Base-by-base conservation (phyloP, 2,329 filamentous ascomycete genomes). In the Fusarium sp. region DNA sequence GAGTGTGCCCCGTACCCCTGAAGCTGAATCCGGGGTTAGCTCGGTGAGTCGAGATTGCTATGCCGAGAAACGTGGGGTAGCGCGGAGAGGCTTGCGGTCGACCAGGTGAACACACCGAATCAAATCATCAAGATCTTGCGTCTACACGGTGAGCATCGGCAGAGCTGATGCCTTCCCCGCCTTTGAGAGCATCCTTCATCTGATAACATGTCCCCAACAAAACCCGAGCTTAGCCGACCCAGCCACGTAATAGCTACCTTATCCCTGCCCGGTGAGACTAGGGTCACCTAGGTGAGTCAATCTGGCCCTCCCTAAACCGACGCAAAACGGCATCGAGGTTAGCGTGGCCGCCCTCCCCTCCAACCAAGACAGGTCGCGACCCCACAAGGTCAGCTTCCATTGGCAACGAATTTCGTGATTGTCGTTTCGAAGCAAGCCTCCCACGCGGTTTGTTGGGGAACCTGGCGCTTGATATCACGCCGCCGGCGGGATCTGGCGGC, bases 201-300 rank as follows among this genome's bases (percentile, higher is more conserved):
- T 29, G 27, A 46, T 44, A 59, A 56, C 51, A 36, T 6, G 51
- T 11, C 9, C 64, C 61, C 71, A 74, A 66, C 71, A 62, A 55
- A 74, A 69, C 16, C 71, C 71, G 64, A 74, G 29, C 57, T 10
- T 72, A 73, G 31, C 71, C 71, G 71, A 72, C 27, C n/a, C 27
- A 60, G 38, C 38, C 64, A 62, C 63, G 67, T 62, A 73, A 64
- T 59, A 51, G 67, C 61, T 5, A 29, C 24, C 27, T 17, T 40
- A 38, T 40, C 60, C 49, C 36, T 42, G 61, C 46, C 36, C 61
- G 36, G 27, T 56, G 27, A 44, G 49, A 40, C 31, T 53, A 55
- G 61, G 36, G 61, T 72, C 64, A 72, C 67, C 68, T 62, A 72
- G 68, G 71, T 73, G 71, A 73, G 71, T 69, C 71, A 73, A 61